Percentiles rank a stretch among this genome's conserved stretches.
Conservation (phyloP, 140 eudicot species). For the Stevia rebaudiana region DNA sequence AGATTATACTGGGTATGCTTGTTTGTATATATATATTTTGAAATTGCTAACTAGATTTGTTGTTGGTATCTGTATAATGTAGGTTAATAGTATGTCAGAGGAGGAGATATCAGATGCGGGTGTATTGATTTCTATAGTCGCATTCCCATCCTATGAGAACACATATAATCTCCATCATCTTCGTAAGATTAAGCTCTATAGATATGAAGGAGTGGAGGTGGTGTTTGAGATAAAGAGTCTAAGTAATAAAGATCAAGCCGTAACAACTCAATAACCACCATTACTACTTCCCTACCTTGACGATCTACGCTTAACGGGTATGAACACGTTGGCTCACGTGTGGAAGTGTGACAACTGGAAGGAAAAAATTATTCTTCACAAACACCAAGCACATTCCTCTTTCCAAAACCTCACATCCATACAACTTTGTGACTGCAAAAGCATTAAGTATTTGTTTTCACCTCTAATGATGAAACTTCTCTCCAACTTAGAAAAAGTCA, state of each 20-base stretch:
- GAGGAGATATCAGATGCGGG: too few species aligned
- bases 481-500: not conserved
- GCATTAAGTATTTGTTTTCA: constrained; percentile 17
- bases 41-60: too few species aligned
- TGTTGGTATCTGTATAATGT: too few species aligned
- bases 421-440: rapidly evolving
- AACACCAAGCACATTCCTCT: not conserved
- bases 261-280: too few species aligned
- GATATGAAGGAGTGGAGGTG: constrained; percentile 4
- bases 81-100: too few species aligned
- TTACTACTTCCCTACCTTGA: not conserved
- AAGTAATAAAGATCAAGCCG: too few species aligned
- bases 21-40: too few species aligned
- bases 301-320: not conserved
- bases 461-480: constrained; percentile 13
- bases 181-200: not conserved
- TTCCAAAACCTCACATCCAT: constrained; percentile 1
- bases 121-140: not conserved
- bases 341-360: constrained; percentile 16
- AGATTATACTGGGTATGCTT: too few species aligned
- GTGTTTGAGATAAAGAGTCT: constrained; percentile 5
- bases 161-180: not conserved
- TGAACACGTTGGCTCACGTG: constrained; percentile 15
- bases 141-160: not conserved
- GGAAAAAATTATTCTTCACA: not conserved